Percentiles rank a stretch among this genome's conserved stretches.
phyloP scores from a whole-genome alignment of 2,329 filamentous ascomycete species.

The Exophiala sp. region DNA sequence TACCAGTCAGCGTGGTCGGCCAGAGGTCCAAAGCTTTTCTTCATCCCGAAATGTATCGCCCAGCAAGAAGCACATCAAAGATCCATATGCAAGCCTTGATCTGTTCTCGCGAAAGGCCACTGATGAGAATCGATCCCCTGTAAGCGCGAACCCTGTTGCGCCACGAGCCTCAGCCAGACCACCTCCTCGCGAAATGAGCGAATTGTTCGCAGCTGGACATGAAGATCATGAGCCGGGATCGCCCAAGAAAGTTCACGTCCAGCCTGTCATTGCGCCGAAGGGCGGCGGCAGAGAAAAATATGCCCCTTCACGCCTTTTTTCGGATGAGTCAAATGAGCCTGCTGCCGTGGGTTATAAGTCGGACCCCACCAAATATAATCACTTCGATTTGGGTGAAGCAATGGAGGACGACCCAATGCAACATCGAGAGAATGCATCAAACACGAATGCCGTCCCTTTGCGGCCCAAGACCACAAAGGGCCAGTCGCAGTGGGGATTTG shows the following conservation, averaged over 20 bases:
- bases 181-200: constrained; percentile 62
- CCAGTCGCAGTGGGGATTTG: constrained; percentile 77
- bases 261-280: constrained; percentile 42
- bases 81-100: constrained; percentile 40
- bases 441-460: constrained; percentile 26
- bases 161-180: constrained; percentile 69
- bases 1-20: constrained; percentile 24
- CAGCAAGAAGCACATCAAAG: constrained; percentile 41
- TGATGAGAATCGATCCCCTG: constrained; percentile 16
- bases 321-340: constrained; percentile 49
- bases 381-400: constrained; percentile 71
- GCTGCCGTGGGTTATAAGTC: constrained; percentile 54
- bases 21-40: constrained; percentile 14
- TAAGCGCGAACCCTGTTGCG: constrained; percentile 62
- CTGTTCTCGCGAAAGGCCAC: constrained; percentile 18
- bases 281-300: constrained; percentile 48
- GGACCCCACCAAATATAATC: constrained; percentile 74
- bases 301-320: constrained; percentile 54
- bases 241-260: constrained; percentile 23
- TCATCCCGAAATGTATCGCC: constrained; percentile 32
- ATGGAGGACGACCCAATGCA: constrained; percentile 28
- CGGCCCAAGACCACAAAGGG: constrained; percentile 39
- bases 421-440: constrained; percentile 25
- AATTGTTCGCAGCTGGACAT: constrained; percentile 61
- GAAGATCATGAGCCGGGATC: constrained; percentile 34